A percentile compares a stretch with the other conserved stretches of the same genome.
phyloP scores from a whole-genome alignment of 371 early-diverging fungal species.

The Parasitella parasitica region DNA sequence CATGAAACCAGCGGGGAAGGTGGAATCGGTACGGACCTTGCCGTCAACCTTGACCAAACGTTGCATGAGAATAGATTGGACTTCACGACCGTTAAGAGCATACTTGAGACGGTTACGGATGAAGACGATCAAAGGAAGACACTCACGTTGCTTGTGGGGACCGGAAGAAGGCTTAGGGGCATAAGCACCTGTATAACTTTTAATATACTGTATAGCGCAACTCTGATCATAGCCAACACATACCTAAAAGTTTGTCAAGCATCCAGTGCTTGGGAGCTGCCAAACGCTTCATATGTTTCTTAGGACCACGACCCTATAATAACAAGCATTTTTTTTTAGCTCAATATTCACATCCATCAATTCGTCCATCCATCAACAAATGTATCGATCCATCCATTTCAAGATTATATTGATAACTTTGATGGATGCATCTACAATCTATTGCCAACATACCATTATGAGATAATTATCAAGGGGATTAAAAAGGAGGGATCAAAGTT shows the following conservation, averaged over 20 bases:
- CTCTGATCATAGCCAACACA: not conserved
- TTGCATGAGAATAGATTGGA: constrained; percentile 96
- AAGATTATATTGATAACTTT: not conserved
- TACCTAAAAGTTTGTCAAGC: constrained; percentile 95
- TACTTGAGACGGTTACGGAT: constrained; percentile 99
- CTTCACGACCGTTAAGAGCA: constrained; percentile 98
- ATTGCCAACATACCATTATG: constrained; percentile 28
- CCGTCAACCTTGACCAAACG: constrained; percentile 99
- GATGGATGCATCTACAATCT: not conserved
- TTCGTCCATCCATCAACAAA: constrained; percentile 23
- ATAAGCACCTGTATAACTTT: constrained; percentile 47
- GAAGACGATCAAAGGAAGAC: constrained; percentile 98
- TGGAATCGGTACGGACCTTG: constrained; percentile 97
- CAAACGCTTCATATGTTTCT: constrained; percentile 99
- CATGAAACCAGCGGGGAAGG: constrained; percentile 99
- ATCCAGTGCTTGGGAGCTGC: constrained; percentile 99
- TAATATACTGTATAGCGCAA: not conserved
- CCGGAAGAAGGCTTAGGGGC: constrained; percentile 98
- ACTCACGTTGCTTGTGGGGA: constrained; percentile 99
- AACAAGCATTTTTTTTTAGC: not conserved
- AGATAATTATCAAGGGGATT: constrained; percentile 30
- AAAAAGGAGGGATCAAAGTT: constrained; percentile 24
- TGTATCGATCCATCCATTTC: not conserved
- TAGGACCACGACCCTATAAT: constrained; percentile 95
- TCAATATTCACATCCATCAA: constrained; percentile 3